A percentile compares a stretch with the other conserved stretches of the same genome.
Conservation (phyloP, 1,139 yeast genomes). For the Nadsonia commutata region DNA sequence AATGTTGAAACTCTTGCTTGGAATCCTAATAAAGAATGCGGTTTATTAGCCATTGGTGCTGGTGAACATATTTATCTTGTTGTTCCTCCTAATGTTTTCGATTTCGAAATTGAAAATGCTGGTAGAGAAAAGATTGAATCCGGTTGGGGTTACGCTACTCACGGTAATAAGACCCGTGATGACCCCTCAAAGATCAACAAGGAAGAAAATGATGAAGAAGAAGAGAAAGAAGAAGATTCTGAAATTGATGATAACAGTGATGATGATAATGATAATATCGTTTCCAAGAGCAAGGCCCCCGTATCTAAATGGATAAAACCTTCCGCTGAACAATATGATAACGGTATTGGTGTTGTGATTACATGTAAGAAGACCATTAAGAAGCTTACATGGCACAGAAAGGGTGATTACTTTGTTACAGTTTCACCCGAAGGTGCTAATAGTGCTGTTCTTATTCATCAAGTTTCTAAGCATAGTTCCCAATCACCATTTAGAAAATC, state of each 20-base stretch:
- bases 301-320: constrained; percentile 84
- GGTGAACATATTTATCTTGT: constrained; percentile 68
- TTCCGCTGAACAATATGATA: constrained; percentile 39
- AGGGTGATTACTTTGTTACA: constrained; percentile 92
- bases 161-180: constrained; percentile 23
- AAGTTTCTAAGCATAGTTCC: constrained; percentile 85
- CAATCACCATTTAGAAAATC: constrained; percentile 93
- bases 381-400: constrained; percentile 87
- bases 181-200: constrained; percentile 4
- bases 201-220: constrained; percentile 10
- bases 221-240: constrained; percentile 10
- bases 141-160: constrained; percentile 85
- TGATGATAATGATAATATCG: constrained; percentile 18
- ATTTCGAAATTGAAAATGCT: constrained; percentile 70
- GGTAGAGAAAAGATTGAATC: constrained; percentile 69
- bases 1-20: constrained; percentile 74
- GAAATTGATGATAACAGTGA: constrained; percentile 26
- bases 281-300: constrained; percentile 35
- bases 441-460: constrained; percentile 85
- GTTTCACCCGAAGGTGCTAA: constrained; percentile 85
- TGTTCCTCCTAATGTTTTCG: constrained; percentile 74
- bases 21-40: constrained; percentile 64
- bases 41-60: constrained; percentile 69
- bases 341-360: constrained; percentile 66
- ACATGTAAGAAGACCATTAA: constrained; percentile 58